Evolutionary conservation across 495 filamentous ascomycete species (phyloP).

Genomic region (Penicillium alfredii): DNA sequence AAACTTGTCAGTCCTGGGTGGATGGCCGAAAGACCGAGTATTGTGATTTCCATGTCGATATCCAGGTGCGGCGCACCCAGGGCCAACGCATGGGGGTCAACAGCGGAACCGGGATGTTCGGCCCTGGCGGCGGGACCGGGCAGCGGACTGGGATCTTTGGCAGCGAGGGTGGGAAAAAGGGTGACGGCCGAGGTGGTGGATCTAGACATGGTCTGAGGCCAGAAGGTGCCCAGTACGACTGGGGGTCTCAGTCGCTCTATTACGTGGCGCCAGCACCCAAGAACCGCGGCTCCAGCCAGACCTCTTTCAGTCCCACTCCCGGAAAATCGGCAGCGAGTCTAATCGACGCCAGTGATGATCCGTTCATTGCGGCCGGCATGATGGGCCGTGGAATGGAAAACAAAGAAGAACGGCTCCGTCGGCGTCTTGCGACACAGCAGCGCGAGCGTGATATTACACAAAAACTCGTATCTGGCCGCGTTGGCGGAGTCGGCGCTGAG

Average conservation of each 20-base stretch:
- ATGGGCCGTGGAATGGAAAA: constrained; percentile 42
- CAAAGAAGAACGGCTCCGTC: constrained; percentile 62
- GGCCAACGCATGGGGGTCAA: constrained; percentile 76
- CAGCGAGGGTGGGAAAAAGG: constrained; percentile 27
- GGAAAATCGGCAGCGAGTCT: constrained; percentile 54
- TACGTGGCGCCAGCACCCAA: constrained; percentile 48
- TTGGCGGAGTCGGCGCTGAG: constrained; percentile 65
- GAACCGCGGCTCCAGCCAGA: constrained; percentile 14
- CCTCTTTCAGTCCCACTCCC: constrained; percentile 17
- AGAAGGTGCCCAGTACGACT: constrained; percentile 55
- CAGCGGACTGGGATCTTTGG: constrained; percentile 43
- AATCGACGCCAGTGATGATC: constrained; percentile 61
- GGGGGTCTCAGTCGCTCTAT: constrained; percentile 49
- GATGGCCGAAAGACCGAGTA: constrained; percentile 81
- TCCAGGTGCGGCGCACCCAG: constrained; percentile 65
- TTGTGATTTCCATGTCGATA: constrained; percentile 88
- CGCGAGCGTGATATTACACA: constrained; percentile 76
- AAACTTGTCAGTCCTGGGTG: constrained; percentile 75
- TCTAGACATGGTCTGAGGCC: constrained; percentile 32
- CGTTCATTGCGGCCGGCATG: constrained; percentile 44
- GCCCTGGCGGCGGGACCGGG: constrained; percentile 40
- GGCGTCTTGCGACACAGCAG: constrained; percentile 63
- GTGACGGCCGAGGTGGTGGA: constrained; percentile 14
- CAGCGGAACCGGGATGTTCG: constrained; percentile 43
- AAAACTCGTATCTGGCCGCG: constrained; percentile 53